Conservation (phyloP, 78 protist species). For the Pelomyxa schiedti region DNA sequence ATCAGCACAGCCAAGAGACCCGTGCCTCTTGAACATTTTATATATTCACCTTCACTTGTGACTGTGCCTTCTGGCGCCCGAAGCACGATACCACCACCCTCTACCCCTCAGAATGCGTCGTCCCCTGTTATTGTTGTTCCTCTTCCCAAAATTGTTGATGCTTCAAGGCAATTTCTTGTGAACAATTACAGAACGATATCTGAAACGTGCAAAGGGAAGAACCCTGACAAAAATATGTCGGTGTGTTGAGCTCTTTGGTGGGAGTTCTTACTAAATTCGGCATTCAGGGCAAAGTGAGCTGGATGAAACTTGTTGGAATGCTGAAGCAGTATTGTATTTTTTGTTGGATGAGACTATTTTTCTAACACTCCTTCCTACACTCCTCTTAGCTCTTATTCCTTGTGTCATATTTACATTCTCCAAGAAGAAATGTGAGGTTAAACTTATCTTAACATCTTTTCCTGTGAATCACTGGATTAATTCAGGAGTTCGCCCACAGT, state of each 20-base stretch:
- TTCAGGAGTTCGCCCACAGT: slow-evolving; percentile 28
- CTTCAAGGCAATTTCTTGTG: slow-evolving; percentile 9
- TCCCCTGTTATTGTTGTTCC: too few relatives aligned
- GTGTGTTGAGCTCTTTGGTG: too few relatives aligned
- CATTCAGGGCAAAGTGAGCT: slow-evolving; percentile 8
- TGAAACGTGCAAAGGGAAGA: background rate
- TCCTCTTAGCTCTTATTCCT: slow-evolving; percentile 45
- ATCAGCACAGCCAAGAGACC: slow-evolving; percentile 75
- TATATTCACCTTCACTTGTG: slow-evolving; percentile 15
- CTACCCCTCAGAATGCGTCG: too few relatives aligned
- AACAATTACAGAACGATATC: background rate
- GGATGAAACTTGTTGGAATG: slow-evolving; percentile 27
- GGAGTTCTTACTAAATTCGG: background rate
- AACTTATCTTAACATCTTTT: too few relatives aligned
- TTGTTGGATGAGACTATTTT: background rate
- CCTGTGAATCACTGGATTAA: too few relatives aligned
- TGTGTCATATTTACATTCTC: slow-evolving; percentile 71
- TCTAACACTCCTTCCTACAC: background rate
- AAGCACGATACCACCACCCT: too few relatives aligned
- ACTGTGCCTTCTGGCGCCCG: too few relatives aligned
- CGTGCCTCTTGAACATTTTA: slow-evolving; percentile 82
- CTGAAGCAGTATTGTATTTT: too few relatives aligned
- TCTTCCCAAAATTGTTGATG: too few relatives aligned
- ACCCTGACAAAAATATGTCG: background rate
- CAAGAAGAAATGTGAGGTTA: slow-evolving; percentile 69